Conservation (phyloP, 2,329 filamentous ascomycete species). For the Penicillium aurantiogriseum region DNA sequence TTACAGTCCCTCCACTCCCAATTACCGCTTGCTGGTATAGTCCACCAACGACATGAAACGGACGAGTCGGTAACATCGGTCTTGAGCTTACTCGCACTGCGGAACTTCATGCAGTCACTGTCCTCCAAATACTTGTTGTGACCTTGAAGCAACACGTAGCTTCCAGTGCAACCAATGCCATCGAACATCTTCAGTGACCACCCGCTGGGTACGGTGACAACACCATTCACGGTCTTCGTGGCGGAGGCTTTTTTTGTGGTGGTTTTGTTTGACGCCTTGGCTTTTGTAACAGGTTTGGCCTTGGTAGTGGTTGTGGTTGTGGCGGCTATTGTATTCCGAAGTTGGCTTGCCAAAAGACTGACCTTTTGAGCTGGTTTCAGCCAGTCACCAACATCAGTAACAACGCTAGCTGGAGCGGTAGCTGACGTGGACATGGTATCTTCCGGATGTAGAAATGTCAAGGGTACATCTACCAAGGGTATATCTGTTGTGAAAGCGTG, state of each 20-base stretch:
- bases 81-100: background rate
- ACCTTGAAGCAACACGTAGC: background rate
- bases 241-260: background rate
- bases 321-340: background rate
- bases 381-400: too few species aligned
- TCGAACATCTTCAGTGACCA: constrained; percentile 2
- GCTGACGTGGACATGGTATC: background rate
- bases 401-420: background rate
- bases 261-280: background rate
- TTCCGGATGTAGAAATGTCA: background rate
- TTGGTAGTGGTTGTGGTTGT: background rate
- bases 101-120: background rate
- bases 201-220: background rate
- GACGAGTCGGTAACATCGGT: background rate
- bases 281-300: too few species aligned
- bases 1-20: background rate
- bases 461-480: background rate
- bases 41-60: constrained; percentile 4
- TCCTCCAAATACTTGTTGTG: constrained; percentile 1
- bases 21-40: background rate
- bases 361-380: background rate
- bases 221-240: background rate
- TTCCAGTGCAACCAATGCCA: background rate
- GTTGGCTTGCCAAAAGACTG: background rate
- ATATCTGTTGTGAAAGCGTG: background rate